These are phyloP conservation scores for Aspergillus arachidicola DNA, from an alignment of 2,329 filamentous ascomycete genomes.

Conservation along the genomic window DNA sequence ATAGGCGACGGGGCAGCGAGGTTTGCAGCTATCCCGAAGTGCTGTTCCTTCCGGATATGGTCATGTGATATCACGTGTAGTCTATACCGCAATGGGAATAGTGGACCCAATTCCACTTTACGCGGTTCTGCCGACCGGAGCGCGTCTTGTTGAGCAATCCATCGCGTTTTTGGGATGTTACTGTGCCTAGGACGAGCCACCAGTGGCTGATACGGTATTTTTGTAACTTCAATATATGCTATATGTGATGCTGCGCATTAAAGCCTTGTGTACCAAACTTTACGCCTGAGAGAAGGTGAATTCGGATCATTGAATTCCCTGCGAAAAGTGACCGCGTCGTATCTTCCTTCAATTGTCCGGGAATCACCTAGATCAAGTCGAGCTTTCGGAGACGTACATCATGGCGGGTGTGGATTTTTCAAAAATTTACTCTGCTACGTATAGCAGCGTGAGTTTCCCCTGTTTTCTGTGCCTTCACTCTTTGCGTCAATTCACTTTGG, in stretches of 20 bases:
- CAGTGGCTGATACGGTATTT: conserved; percentile 30
- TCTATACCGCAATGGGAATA: conserved; percentile 24
- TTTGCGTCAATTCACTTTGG: neutral
- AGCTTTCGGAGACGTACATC: conserved; percentile 26
- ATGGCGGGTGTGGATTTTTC: conserved; percentile 40
- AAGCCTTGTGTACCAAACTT: conserved; percentile 8
- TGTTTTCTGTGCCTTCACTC: conserved; percentile 7
- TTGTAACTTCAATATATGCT: conserved; percentile 15
- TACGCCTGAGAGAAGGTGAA: conserved; percentile 14
- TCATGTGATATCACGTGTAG: conserved; percentile 32
- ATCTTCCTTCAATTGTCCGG: conserved; percentile 23
- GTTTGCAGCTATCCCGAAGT: conserved; percentile 31
- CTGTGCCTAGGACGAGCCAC: conserved; percentile 32
- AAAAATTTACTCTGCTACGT: conserved; percentile 66
- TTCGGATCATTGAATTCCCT: conserved; percentile 10
- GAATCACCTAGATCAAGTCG: conserved; percentile 25
- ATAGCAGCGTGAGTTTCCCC: conserved; percentile 59
- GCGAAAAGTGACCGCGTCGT: conserved; percentile 15
- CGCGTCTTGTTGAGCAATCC: conserved; percentile 35
- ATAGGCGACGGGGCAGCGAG: conserved; percentile 24
- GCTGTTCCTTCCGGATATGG: conserved; percentile 29
- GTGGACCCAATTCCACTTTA: conserved; percentile 39
- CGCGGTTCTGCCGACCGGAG: conserved; percentile 31
- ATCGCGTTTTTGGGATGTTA: conserved; percentile 31
- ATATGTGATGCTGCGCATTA: conserved; percentile 14